Evolutionary conservation across 2,329 filamentous ascomycete species (phyloP).

Genomic region (Hymenoscyphus linearis): DNA sequence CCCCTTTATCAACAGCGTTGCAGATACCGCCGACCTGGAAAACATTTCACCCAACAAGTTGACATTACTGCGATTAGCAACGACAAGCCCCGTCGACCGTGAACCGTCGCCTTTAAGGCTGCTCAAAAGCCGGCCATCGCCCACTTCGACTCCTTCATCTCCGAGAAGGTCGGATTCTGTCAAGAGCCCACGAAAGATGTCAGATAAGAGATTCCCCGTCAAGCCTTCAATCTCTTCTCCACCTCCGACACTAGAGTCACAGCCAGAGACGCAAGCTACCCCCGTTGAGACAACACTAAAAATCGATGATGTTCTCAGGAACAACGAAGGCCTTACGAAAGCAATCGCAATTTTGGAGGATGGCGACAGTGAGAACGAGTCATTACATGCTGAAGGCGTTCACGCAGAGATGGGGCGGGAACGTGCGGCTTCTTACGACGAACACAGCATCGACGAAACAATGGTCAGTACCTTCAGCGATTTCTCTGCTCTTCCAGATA

Average conservation of each 20-base stretch:
- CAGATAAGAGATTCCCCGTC: constrained; percentile 57
- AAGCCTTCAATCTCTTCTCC: constrained; percentile 37
- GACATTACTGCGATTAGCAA: constrained; percentile 12
- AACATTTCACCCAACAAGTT: constrained; percentile 29
- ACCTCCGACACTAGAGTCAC: constrained; percentile 24
- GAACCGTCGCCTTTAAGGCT: constrained; percentile 27
- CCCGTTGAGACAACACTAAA: constrained; percentile 20
- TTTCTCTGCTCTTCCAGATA: constrained; percentile 84
- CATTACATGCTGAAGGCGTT: constrained; percentile 25
- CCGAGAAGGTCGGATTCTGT: constrained; percentile 18
- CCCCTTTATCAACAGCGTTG: constrained; percentile 27
- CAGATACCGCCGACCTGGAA: constrained; percentile 23
- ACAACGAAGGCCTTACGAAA: constrained; percentile 51
- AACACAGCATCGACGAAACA: constrained; percentile 33
- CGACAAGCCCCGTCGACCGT: constrained; percentile 25
- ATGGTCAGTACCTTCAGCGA: constrained; percentile 54
- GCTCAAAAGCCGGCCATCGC: constrained; percentile 28
- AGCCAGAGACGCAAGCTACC: constrained; percentile 31
- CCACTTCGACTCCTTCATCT: constrained; percentile 15
- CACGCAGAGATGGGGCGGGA: constrained; percentile 31
- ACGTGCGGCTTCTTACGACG: constrained; percentile 25
- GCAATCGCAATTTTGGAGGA: constrained; percentile 62
- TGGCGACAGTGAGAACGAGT: constrained; percentile 29
- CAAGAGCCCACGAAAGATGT: constrained; percentile 43
- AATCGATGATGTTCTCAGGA: constrained; percentile 48